Conservation (phyloP, 768 basidiomycete genomes). For the Pleurotus salmoneostramineus region DNA sequence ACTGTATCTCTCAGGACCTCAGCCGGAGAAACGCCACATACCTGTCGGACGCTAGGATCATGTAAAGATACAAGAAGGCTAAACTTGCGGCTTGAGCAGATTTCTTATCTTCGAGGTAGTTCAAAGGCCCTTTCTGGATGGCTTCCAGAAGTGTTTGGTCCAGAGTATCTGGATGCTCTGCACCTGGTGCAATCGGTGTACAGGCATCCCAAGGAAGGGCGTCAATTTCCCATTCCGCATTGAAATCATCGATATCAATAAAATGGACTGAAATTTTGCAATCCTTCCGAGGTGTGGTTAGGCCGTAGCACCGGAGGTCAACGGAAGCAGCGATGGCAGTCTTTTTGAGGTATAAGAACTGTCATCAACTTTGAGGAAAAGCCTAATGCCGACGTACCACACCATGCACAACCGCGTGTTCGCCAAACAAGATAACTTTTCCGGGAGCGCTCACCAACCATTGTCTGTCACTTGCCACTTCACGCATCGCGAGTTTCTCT, state of each 20-base stretch:
- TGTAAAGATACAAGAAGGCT: slow-evolving; percentile 92
- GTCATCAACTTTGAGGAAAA: not conserved
- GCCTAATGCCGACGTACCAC: slow-evolving; percentile 56
- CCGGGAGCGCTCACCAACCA: slow-evolving; percentile 96
- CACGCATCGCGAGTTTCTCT: slow-evolving; percentile 50
- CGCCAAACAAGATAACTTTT: slow-evolving; percentile 96
- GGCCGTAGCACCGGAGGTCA: slow-evolving; percentile 91
- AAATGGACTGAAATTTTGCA: slow-evolving; percentile 73
- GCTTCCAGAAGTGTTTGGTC: slow-evolving; percentile 74
- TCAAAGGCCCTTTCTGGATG: slow-evolving; percentile 46
- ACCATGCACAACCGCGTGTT: slow-evolving; percentile 98
- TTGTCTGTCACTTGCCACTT: slow-evolving; percentile 39
- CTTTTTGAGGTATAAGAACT: slow-evolving; percentile 28
- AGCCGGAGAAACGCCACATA: slow-evolving; percentile 28
- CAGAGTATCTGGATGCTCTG: slow-evolving; percentile 59
- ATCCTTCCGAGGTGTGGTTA: slow-evolving; percentile 73
- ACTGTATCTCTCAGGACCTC: slow-evolving; percentile 12
- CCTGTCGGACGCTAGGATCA: slow-evolving; percentile 67
- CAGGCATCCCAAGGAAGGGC: slow-evolving; percentile 78
- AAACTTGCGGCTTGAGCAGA: slow-evolving; percentile 42
- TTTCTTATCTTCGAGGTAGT: slow-evolving; percentile 28
- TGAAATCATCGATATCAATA: slow-evolving; percentile 73
- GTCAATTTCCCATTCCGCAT: slow-evolving; percentile 77
- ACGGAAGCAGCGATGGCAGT: slow-evolving; percentile 95
- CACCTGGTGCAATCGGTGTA: slow-evolving; percentile 44